Base-by-base conservation (phyloP, 2,329 filamentous ascomycete genomes). In the Exophiala sp. region DNA sequence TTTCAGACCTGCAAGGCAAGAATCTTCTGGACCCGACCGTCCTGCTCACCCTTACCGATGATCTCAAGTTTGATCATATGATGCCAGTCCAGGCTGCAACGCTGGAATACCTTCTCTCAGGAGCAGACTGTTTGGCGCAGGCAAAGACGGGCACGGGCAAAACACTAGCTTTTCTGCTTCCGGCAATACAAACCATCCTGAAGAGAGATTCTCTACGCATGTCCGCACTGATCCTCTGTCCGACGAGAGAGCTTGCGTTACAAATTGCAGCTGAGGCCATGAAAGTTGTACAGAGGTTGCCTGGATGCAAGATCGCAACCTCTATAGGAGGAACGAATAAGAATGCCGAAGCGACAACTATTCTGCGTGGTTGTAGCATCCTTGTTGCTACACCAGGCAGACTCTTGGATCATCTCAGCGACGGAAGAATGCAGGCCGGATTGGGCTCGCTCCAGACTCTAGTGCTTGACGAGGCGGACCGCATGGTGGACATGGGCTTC, bases 101-200 rank as follows among this genome's bases (percentile, higher is more conserved):
- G 11, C 33, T 58, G 32, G 51, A 55, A n/a, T 35, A 46, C 18
- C 55, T 58, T 2, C 48, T 58, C 2, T 20, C 41, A 32, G 42
- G 53, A 16, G 42, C 46, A 38, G 53, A 58, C 65, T 89, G 87
- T 64, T 80, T 97, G 62, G 94, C 92, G 43, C 94, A 97, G 75
- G 94, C 94, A 55, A 96, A 89, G 74, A 99, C 94, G 7, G 94
- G 94, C 68, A 97, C 94, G 3, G 94, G 94, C 68, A 99, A 99
- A 75, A 99, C 94, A 0, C 75, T 97, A 53, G 94, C 89, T 34
- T 99, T 97, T 77, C 79, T 99, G 20, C 74, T 97, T 5, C 94
- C 94, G 47, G 77, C 91, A 6, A 75, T 97, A 48, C 89, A 96
- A 69, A 85, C 85, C 55, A 88, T 96, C 66, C 75, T 95, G 57